phyloP scores from a whole-genome alignment of 768 basidiomycete species.

The Auriscalpium vulgare region DNA sequence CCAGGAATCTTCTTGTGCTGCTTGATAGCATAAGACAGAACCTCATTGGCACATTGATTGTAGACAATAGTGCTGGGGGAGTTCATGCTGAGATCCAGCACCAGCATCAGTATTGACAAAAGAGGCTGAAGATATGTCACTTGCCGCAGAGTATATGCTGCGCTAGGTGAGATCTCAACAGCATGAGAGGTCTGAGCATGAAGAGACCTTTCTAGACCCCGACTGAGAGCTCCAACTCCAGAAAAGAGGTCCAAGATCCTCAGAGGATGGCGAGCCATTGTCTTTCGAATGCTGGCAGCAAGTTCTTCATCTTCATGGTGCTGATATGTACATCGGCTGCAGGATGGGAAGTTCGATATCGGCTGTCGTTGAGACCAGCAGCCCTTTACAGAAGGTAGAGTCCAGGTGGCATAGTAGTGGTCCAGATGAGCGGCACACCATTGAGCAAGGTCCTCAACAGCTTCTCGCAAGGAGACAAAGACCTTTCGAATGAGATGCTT shows the following conservation, averaged over 20 bases:
- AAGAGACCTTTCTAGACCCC: conserved; percentile 43
- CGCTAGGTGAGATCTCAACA: conserved; percentile 70
- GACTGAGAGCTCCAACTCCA: conserved; percentile 52
- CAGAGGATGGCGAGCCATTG: conserved; percentile 19
- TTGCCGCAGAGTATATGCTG: conserved; percentile 57
- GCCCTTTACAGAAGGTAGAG: too few species aligned
- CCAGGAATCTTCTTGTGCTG: conserved; percentile 29
- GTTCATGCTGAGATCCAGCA: conserved; percentile 35
- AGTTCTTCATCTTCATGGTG: conserved; percentile 13
- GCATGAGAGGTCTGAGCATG: conserved; percentile 55
- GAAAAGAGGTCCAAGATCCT: conserved; percentile 35
- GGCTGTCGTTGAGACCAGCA: too few species aligned
- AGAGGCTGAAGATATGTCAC: conserved; percentile 12
- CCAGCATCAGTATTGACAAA: background rate
- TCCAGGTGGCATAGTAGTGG: conserved; percentile 27
- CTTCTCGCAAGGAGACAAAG: conserved; percentile 34
- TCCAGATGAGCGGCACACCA: conserved; percentile 37
- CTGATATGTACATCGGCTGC: too few species aligned
- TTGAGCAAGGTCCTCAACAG: conserved; percentile 17
- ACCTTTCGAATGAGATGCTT: conserved; percentile 39
- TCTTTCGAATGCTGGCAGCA: conserved; percentile 22
- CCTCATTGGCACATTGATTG: conserved; percentile 64
- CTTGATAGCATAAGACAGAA: conserved; percentile 54
- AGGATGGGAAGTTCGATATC: too few species aligned
- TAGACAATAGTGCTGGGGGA: conserved; percentile 45